Conservation (phyloP, 2,329 filamentous ascomycete species). For the Metarhizium brunneum region DNA sequence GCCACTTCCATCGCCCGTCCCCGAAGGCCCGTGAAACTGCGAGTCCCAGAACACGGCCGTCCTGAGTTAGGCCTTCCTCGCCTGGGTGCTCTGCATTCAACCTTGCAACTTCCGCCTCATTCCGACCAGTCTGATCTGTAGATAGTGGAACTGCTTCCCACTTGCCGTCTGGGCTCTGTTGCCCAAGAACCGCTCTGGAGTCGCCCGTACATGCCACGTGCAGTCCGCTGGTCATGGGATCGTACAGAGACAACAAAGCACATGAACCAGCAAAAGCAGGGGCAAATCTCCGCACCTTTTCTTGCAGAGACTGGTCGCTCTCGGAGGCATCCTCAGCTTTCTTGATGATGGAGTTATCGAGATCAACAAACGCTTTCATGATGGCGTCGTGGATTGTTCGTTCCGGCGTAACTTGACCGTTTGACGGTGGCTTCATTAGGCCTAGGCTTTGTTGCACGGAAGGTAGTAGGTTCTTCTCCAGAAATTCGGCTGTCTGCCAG, state of each 20-base stretch:
- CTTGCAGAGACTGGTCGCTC: neutral
- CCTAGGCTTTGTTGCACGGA: neutral
- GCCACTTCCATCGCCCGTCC: constrained; percentile 53
- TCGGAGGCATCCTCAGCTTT: constrained; percentile 19
- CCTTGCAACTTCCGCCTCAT: neutral
- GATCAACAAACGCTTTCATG: neutral
- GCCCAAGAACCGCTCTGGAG: neutral
- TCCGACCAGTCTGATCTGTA: neutral
- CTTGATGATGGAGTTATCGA: constrained; percentile 17
- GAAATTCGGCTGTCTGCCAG: constrained; percentile 23
- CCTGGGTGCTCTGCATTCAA: neutral
- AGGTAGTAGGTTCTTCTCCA: constrained; percentile 20
- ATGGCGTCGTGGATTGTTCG: neutral
- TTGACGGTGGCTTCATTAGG: neutral
- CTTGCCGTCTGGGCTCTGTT: neutral
- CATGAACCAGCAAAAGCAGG: neutral
- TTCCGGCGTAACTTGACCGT: neutral
- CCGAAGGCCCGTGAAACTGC: constrained; percentile 51
- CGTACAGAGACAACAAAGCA: neutral
- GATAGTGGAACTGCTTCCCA: neutral
- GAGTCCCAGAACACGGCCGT: constrained; percentile 48
- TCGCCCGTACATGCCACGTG: neutral
- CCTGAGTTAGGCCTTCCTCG: constrained; percentile 28
- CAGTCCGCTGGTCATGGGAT: neutral
- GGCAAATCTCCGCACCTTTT: neutral